These are phyloP conservation scores for Barnettozyma sucrosica DNA, from an alignment of 805 yeast species.

Conservation along the genomic window DNA sequence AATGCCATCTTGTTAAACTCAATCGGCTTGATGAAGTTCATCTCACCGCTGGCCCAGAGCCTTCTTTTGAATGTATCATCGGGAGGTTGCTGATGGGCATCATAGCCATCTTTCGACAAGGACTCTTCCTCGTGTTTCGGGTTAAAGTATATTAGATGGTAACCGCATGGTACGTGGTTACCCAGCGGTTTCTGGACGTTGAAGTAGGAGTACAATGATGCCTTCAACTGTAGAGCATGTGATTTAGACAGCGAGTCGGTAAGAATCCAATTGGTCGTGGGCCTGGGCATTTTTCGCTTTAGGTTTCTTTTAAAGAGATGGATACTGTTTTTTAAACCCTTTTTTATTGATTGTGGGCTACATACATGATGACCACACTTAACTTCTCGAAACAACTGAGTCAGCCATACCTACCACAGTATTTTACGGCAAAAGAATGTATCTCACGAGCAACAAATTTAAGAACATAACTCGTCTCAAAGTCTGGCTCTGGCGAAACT, in stretches of 20 bases:
- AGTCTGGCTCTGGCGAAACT: too few species aligned
- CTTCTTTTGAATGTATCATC: constrained; percentile 43
- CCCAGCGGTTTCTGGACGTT: constrained; percentile 19
- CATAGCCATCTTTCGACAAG: constrained; percentile 74
- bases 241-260: constrained; percentile 17
- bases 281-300: constrained; percentile 6
- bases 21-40: constrained; percentile 37
- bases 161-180: constrained; percentile 40
- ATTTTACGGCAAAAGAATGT: too few species aligned
- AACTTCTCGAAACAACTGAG: too few species aligned
- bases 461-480: too few species aligned
- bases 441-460: too few species aligned
- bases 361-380: too few species aligned
- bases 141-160: constrained; percentile 63
- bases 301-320: background rate
- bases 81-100: constrained; percentile 46
- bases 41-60: constrained; percentile 75
- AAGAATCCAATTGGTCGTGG: constrained; percentile 18
- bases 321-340: too few species aligned
- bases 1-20: constrained; percentile 32
- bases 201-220: constrained; percentile 22
- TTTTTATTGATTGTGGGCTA: too few species aligned
- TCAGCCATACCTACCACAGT: too few species aligned
- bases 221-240: constrained; percentile 20
- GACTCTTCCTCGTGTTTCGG: constrained; percentile 43